A percentile compares a stretch with the other conserved stretches of the same genome.
Conservation (phyloP, 1,139 yeast genomes). For the Blastobotrys aristatus region DNA sequence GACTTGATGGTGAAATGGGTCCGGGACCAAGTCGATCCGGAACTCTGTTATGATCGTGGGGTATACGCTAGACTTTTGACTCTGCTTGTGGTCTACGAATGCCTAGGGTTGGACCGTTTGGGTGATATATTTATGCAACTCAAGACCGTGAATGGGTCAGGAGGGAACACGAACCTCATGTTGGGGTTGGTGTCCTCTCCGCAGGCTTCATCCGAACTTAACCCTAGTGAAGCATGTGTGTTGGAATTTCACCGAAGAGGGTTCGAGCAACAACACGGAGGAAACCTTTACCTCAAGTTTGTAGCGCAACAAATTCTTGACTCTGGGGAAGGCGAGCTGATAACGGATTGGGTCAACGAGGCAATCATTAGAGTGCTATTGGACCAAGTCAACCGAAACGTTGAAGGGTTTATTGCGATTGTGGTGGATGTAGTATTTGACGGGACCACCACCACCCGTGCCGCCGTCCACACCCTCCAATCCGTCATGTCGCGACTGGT, state of each 20-base stretch:
- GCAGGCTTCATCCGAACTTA: constrained; percentile 22
- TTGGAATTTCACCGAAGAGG: constrained; percentile 25
- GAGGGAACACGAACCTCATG: constrained; percentile 17
- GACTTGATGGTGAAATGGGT: constrained; percentile 26
- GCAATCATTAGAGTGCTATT: constrained; percentile 19
- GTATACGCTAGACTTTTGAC: constrained; percentile 30
- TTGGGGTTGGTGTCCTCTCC: constrained; percentile 19
- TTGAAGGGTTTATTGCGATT: constrained; percentile 17
- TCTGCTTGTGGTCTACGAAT: constrained; percentile 36
- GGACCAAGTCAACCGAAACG: constrained; percentile 17
- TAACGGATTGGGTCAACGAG: constrained; percentile 8
- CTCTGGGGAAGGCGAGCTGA: constrained; percentile 5
- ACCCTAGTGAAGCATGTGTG: too few species aligned
- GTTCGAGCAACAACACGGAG: constrained; percentile 22
- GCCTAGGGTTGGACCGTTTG: constrained; percentile 34
- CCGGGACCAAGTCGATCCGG: constrained; percentile 26
- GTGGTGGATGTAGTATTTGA: constrained; percentile 24
- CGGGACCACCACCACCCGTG: too few species aligned
- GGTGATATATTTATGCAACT: constrained; percentile 33
- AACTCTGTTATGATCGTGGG: constrained; percentile 21
- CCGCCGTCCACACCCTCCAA: constrained; percentile 18
- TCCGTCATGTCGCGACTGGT: constrained; percentile 14
- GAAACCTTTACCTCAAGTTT: constrained; percentile 23
- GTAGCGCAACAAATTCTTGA: constrained; percentile 24
- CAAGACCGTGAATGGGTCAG: constrained; percentile 20